Evolutionary conservation across 164 flowering plant genomes (phyloP), one percentile per base, ranked within the genome.

Genomic region (Malania oleifera): DNA sequence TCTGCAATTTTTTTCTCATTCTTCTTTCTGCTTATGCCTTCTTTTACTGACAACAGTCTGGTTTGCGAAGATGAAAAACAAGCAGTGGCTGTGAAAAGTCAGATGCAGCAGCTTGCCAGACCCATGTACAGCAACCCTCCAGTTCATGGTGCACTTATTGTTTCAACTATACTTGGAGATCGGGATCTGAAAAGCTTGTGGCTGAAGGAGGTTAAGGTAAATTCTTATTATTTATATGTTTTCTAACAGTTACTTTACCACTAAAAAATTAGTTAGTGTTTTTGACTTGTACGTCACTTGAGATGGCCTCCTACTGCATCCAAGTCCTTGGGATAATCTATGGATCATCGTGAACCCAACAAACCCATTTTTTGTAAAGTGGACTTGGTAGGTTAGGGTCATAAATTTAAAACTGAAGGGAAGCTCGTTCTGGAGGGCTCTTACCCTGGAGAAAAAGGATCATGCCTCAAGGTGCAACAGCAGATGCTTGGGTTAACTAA

Each of bases 101-200:
- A 88, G 72, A 67, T 90, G 83, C 97, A 90, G 77, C 96, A 83
- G 75, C 73, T 93, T 57, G 97, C 92, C 22, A 84, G 99, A 66
- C 99, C 96, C 39, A 90, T 93, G 97, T 93, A 93, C 75, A 87
- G 96, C 62, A 90, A 88, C 55, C 99, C 99, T 27, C 96, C 99
- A 31, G 75, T 88, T 56, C 97, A 93, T 72, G 99, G 97, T 59
- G 95, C 99, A 10, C 83, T 83, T 27, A 47, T 93, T 51, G 97
- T 93, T 54, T 82, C 97, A 10, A 86, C 80, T 18, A 83, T 93
- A 50, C 89, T 93, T 29, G 68, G 82, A 56, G 87, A 86, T 76
- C 92, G 87, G 22, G 78, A 83, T 11, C 75, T 93, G 79, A 89
- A 87, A 74, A 71, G 67, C 3, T 70, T 93, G 59, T 93, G 98